Base-by-base conservation (phyloP, 257 asterid species). In the Lantana camara region DNA sequence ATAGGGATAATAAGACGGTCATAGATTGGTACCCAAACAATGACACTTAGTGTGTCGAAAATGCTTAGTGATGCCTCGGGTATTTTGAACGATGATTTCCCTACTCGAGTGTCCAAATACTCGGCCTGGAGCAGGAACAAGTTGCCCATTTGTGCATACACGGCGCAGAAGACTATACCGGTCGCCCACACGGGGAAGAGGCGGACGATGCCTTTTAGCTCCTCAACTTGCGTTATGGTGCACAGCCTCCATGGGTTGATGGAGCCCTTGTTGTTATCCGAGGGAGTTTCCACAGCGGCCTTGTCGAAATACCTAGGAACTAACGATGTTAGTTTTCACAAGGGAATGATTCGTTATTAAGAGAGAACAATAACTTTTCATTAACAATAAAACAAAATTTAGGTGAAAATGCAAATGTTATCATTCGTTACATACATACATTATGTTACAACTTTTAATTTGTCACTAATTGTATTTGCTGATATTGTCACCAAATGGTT, bases 21-120 rank as follows among this genome's bases (percentile, higher is more conserved):
- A 21, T 88, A 88, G 7, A 88, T 16, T 0, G 96, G 96, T 10
- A 88, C 96, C 94, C 96, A 88, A 68, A 88, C 81, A 3, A 85
- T 64, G 15, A 83, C 88, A 13, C 91, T 83, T 12, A 85, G 83
- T 0, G 87, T 78, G 87, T 85, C 94, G 9, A 88, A 88, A 21
- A 85, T 82, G 70, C 89, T 60, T 1, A 85, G 82, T 0, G 94
- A 88, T 2, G 96, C 91, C 9, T 80, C 80, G 11, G 94, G 94
- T 72, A 85, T 85, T 22, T 75, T 23, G 58, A 88, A 88, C 68
- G 34, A 37, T n/a, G 79, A 68, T 30, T 73, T 73, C 1, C 95
- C 91, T 1, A 83, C 46, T 0, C 45, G 61, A 9, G 91, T 54
- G 12, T 88, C 29, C 89, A 88, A 79, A 52, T 81, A 72, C 35